Evolutionary conservation across 768 basidiomycete genomes (phyloP).

Genomic region (Mycena alexandri): DNA sequence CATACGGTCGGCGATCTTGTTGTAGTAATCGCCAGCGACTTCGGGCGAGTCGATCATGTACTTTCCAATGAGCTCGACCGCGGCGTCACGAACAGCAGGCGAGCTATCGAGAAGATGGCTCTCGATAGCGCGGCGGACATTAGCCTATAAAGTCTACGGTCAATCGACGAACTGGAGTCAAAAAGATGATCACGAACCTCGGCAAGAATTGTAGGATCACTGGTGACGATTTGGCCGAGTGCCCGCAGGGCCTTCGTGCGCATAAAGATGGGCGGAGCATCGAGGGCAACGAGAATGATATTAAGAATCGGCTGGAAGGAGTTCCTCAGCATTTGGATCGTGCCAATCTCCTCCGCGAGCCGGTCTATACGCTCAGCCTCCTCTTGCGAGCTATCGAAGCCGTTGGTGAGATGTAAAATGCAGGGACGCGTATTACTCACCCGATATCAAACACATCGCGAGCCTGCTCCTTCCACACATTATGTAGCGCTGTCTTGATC

Average conservation of each 20-base stretch:
- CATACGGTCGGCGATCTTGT: conserved; percentile 89
- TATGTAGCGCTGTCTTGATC: conserved; percentile 73
- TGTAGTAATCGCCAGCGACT: conserved; percentile 92
- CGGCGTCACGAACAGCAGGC: conserved; percentile 95
- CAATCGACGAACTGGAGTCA: conserved; percentile 6
- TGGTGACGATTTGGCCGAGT: conserved; percentile 89
- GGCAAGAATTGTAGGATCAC: conserved; percentile 86
- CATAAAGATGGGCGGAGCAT: conserved; percentile 90
- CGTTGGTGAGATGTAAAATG: neutral
- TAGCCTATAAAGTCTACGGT: conserved; percentile 58
- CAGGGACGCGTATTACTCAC: conserved; percentile 54
- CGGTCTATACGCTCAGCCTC: conserved; percentile 77
- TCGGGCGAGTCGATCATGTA: conserved; percentile 92
- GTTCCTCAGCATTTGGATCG: conserved; percentile 78
- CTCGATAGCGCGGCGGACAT: conserved; percentile 89
- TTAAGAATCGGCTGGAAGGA: conserved; percentile 89
- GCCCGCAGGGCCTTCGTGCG: conserved; percentile 94
- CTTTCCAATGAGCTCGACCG: conserved; percentile 97
- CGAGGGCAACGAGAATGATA: conserved; percentile 82
- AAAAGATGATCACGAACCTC: conserved; percentile 56
- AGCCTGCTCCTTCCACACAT: conserved; percentile 78
- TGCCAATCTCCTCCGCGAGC: conserved; percentile 81
- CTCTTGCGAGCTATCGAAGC: conserved; percentile 69
- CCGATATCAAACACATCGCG: conserved; percentile 87
- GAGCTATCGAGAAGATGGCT: conserved; percentile 92